A percentile compares a stretch with the other conserved stretches of the same genome.
Evolutionary conservation across 164 flowering plant species (phyloP).

Genomic region (Warburgia ugandensis): DNA sequence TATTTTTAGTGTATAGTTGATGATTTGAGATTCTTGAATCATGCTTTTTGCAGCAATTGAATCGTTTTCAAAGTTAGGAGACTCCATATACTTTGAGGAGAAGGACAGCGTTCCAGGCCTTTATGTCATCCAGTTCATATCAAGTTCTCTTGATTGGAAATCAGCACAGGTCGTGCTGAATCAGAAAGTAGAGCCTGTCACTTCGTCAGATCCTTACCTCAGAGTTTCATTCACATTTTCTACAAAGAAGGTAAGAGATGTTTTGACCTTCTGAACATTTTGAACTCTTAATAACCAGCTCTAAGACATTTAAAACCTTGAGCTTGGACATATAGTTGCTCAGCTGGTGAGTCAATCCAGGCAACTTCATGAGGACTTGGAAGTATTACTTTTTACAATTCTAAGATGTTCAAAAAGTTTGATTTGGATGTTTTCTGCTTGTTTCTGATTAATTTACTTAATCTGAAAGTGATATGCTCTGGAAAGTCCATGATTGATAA

Average conservation of each 20-base stretch:
- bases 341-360: too few species aligned
- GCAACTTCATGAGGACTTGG: too few species aligned
- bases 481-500: too few species aligned
- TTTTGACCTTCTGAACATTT: background rate
- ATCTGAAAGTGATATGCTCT: too few species aligned
- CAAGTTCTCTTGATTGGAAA: conserved; percentile 76
- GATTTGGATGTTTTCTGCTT: too few species aligned
- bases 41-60: conserved; percentile 55
- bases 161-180: conserved; percentile 36
- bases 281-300: background rate
- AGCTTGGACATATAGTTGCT: background rate
- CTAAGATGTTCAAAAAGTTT: background rate
- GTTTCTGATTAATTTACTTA: too few species aligned
- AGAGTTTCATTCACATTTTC: conserved; percentile 40
- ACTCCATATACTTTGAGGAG: conserved; percentile 87
- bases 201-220: conserved; percentile 49
- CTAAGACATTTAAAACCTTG: background rate
- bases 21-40: background rate
- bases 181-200: conserved; percentile 56
- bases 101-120: conserved; percentile 41
- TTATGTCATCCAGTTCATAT: conserved; percentile 69
- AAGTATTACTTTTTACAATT: background rate
- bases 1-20: background rate
- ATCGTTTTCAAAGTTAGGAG: conserved; percentile 93
- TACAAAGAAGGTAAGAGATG: conserved; percentile 28